Evolutionary conservation across 2,329 filamentous ascomycete species (phyloP).

Genomic region (Trichophyton mentagrophytes): DNA sequence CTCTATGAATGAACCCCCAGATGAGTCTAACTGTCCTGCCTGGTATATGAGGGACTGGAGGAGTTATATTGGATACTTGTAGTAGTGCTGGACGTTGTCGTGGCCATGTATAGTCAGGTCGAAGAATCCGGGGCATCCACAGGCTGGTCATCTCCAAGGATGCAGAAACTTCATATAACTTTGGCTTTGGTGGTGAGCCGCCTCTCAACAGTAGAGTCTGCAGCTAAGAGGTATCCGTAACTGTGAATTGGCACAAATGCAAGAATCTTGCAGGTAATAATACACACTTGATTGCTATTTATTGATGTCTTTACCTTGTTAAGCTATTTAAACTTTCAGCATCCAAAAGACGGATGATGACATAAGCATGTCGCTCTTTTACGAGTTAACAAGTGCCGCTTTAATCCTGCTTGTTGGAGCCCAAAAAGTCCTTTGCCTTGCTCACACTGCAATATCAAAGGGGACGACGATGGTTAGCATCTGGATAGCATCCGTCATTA

Average conservation of each 20-base stretch:
- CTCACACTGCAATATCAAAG: constrained; percentile 18
- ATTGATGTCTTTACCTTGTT: too few species aligned
- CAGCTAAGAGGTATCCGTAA: too few species aligned
- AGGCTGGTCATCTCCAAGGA: constrained; percentile 13
- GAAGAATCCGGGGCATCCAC: constrained; percentile 15
- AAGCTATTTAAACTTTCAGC: too few species aligned
- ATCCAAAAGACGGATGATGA: too few species aligned
- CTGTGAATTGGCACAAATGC: too few species aligned
- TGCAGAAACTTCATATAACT: not conserved
- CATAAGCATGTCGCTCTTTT: too few species aligned
- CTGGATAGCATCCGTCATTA: not conserved
- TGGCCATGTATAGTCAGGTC: constrained; percentile 21
- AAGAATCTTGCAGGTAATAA: too few species aligned
- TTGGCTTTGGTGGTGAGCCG: not conserved
- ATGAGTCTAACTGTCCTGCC: constrained; percentile 14
- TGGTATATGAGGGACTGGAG: constrained; percentile 13
- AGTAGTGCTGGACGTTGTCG: constrained; percentile 8
- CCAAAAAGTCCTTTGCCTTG: constrained; percentile 15
- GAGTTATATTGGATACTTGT: constrained; percentile 16
- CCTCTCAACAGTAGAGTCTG: not conserved
- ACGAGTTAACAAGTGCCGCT: not conserved
- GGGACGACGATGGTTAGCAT: constrained; percentile 4
- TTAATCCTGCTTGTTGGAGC: not conserved
- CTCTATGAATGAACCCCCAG: constrained; percentile 21
- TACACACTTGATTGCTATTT: too few species aligned